A percentile compares a stretch with the other conserved stretches of the same genome.
Evolutionary conservation across 192 early-diverging fungal genomes (phyloP).

Genomic region (Funneliformis mosseae): DNA sequence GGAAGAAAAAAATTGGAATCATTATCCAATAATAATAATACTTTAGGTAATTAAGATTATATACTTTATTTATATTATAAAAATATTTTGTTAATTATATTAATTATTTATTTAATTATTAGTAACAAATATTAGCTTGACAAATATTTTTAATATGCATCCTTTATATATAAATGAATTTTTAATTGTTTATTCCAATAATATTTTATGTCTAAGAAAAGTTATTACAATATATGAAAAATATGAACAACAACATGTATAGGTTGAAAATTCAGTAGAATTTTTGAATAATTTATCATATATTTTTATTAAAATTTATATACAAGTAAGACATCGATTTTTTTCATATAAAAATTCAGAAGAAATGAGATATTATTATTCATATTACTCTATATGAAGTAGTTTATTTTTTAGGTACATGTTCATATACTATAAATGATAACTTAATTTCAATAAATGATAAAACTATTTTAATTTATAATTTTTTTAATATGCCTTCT

Average conservation of each 20-base stretch:
- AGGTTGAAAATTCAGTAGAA: not conserved
- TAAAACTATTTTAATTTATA: not conserved
- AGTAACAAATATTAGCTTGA: not conserved
- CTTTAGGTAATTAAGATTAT: not conserved
- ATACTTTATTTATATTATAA: no score
- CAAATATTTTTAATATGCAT: not conserved
- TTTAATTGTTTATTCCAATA: conserved; percentile 7
- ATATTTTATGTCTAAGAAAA: conserved; percentile 3
- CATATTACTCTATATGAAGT: not conserved
- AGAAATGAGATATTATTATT: not conserved
- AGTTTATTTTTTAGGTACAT: not conserved
- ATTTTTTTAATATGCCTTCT: not conserved
- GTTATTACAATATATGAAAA: not conserved
- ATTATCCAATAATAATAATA: not conserved
- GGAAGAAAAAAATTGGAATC: not conserved
- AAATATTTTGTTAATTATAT: not conserved
- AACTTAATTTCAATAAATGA: conserved; percentile 9
- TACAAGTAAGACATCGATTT: not conserved
- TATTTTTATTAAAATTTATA: not conserved
- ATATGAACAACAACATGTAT: not conserved
- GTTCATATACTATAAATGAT: not conserved
- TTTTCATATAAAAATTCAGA: not conserved
- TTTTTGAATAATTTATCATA: not conserved
- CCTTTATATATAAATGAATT: not conserved
- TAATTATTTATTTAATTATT: not conserved